Conservation (phyloP, 305 asterid species). For the Fraxinus nigra region DNA sequence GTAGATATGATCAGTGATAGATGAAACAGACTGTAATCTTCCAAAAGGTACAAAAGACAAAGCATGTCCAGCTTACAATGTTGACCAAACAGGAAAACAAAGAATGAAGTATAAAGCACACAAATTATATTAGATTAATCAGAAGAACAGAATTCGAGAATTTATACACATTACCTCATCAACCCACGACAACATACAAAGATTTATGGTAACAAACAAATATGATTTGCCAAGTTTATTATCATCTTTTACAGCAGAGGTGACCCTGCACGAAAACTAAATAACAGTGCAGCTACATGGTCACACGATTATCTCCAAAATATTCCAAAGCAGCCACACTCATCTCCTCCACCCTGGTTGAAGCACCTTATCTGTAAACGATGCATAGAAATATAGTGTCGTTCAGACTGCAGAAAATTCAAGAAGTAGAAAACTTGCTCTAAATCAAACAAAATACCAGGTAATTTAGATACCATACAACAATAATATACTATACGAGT, state of each 20-base stretch:
- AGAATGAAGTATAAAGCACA: slow-evolving; percentile 30
- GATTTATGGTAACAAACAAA: slow-evolving; percentile 29
- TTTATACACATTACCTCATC: slow-evolving; percentile 55
- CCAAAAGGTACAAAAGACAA: not conserved
- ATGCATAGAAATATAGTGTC: slow-evolving; percentile 4
- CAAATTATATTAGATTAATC: slow-evolving; percentile 14
- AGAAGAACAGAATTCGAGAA: slow-evolving; percentile 28
- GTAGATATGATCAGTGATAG: not conserved
- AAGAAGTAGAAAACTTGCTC: not conserved
- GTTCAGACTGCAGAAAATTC: not conserved
- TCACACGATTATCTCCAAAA: slow-evolving; percentile 21
- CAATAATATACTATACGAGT: not conserved
- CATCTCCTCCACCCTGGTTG: slow-evolving; percentile 94
- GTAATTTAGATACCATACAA: not conserved
- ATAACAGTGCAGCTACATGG: slow-evolving; percentile 24
- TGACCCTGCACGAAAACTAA: slow-evolving; percentile 33
- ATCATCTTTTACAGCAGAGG: slow-evolving; percentile 31
- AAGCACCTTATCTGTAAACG: slow-evolving; percentile 62
- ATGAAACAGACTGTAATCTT: not conserved
- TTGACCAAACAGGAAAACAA: not conserved
- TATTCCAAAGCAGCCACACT: slow-evolving; percentile 29
- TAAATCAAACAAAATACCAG: not conserved
- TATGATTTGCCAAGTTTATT: slow-evolving; percentile 25
- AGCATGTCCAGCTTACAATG: not conserved
- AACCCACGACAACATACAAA: slow-evolving; percentile 29